Conservation (phyloP, 352 stramenopile species). For the Globisporangium acanthophoron region DNA sequence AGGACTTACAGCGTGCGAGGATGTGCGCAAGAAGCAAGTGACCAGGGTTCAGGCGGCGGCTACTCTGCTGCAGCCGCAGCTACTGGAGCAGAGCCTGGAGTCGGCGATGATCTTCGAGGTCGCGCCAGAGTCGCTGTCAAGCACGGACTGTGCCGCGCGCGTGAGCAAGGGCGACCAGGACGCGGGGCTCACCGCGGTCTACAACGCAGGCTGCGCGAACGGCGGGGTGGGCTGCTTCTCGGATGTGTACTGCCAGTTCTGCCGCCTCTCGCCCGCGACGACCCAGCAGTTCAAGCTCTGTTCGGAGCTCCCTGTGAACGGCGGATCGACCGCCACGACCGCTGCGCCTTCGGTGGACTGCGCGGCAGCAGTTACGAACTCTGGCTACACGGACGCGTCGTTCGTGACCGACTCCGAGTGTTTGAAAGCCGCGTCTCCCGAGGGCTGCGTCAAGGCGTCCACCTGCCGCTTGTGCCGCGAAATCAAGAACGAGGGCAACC, state of each 20-base stretch:
- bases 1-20: conserved; percentile 8
- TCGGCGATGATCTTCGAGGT: not conserved
- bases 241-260: conserved; percentile 19
- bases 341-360: conserved; percentile 20
- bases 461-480: conserved; percentile 49
- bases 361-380: conserved; percentile 17
- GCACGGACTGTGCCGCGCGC: conserved; percentile 17
- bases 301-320: conserved; percentile 5
- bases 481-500: conserved; percentile 53
- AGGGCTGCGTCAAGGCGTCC: conserved; percentile 39
- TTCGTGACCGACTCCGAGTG: conserved; percentile 20
- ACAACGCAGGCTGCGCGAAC: conserved; percentile 12
- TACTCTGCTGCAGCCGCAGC: not conserved
- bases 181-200: conserved; percentile 27
- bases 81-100: not conserved
- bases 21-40: not conserved
- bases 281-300: conserved; percentile 22
- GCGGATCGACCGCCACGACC: conserved; percentile 3
- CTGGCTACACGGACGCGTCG: conserved; percentile 27
- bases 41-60: not conserved
- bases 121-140: conserved; percentile 2
- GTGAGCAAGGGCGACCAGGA: conserved; percentile 24
- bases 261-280: conserved; percentile 15
- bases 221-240: conserved; percentile 33
- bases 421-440: conserved; percentile 7